A percentile compares a stretch with the other conserved stretches of the same genome.
Evolutionary conservation across 164 flowering plant genomes (phyloP).

Genomic region (Pachysandra terminalis): DNA sequence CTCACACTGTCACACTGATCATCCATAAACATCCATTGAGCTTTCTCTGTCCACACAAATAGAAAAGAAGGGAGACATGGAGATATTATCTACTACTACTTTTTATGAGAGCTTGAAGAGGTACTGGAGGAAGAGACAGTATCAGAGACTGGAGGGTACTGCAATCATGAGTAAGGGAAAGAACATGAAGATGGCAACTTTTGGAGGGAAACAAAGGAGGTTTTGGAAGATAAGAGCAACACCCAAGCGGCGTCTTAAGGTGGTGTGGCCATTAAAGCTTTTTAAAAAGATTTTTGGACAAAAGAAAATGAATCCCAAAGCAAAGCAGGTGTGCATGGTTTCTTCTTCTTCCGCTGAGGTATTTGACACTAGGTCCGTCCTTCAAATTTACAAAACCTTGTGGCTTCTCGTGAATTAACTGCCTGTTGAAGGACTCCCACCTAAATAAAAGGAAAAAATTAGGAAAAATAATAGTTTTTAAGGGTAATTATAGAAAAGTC

Average conservation of each 20-base stretch:
- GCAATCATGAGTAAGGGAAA: neutral
- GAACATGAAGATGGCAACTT: slow-evolving; percentile 22
- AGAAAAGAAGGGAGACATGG: slow-evolving; percentile 7
- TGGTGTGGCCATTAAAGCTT: slow-evolving; percentile 16
- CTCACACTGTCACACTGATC: too few species aligned
- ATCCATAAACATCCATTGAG: too few species aligned
- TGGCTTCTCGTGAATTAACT: slow-evolving; percentile 18
- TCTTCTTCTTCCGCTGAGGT: slow-evolving; percentile 15
- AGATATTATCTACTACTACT: slow-evolving; percentile 13
- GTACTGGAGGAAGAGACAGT: slow-evolving; percentile 25
- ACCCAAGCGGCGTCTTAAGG: slow-evolving; percentile 9
- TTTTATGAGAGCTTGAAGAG: slow-evolving; percentile 26
- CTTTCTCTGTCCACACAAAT: neutral
- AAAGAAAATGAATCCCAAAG: slow-evolving; percentile 29
- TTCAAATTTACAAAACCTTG: slow-evolving; percentile 35
- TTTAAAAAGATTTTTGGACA: slow-evolving; percentile 14
- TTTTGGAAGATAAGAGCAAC: slow-evolving; percentile 7
- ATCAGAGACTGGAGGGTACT: slow-evolving; percentile 19
- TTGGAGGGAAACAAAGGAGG: slow-evolving; percentile 17
- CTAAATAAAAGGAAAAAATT: too few species aligned
- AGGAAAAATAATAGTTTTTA: too few species aligned
- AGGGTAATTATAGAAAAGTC: too few species aligned
- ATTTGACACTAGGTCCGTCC: slow-evolving; percentile 29
- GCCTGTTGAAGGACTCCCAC: neutral
- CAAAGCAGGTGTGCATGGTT: neutral